phyloP scores from a whole-genome alignment of 257 asterid species.

The Nicotiana otophora region DNA sequence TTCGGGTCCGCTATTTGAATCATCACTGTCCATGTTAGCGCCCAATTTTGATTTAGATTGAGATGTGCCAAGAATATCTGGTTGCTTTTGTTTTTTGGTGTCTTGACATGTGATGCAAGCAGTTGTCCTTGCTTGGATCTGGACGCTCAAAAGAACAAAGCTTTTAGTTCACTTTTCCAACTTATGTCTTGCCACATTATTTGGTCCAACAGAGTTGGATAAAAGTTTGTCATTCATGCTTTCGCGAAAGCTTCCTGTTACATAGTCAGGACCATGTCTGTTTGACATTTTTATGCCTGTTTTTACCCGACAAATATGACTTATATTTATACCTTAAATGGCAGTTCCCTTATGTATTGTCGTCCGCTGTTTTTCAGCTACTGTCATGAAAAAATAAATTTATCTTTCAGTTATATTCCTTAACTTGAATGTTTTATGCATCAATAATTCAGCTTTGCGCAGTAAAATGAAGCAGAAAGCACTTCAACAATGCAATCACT shows the following conservation, averaged over 20 bases:
- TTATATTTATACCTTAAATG: background rate
- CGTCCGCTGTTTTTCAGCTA: background rate
- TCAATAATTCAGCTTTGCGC: constrained; percentile 73
- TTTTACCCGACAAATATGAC: background rate
- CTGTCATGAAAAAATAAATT: background rate
- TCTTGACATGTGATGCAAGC: background rate
- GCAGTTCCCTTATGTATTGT: background rate
- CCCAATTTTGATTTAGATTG: background rate
- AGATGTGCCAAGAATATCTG: background rate
- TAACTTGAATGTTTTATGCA: constrained; percentile 14
- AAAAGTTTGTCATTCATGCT: background rate
- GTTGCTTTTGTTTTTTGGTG: background rate
- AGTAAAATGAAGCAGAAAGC: constrained; percentile 98
- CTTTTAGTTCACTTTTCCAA: background rate
- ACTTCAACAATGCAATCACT: constrained; percentile 56
- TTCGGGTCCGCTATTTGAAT: too few species aligned
- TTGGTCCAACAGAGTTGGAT: too few species aligned
- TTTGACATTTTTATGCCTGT: too few species aligned
- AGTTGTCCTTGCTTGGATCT: background rate
- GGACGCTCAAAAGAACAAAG: background rate
- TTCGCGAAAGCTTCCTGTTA: background rate
- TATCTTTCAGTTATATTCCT: background rate
- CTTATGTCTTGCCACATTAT: background rate
- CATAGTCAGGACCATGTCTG: too few species aligned
- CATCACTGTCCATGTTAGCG: background rate